Evolutionary conservation across 2,329 filamentous ascomycete species (phyloP).

Genomic region (Curvularia spicifera): DNA sequence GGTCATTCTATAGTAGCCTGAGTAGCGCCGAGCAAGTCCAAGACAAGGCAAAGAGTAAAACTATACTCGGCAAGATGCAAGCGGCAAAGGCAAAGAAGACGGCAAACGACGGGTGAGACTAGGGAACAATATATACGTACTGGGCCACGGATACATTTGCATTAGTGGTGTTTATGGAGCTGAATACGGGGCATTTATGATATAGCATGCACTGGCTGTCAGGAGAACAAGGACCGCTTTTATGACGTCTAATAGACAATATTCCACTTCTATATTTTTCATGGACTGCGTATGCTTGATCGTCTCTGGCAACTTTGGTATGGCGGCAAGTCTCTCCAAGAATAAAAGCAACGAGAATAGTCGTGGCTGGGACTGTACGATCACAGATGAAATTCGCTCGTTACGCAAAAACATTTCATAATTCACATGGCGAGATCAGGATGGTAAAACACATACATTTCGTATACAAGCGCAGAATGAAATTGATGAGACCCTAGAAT

Average conservation of each 20-base stretch:
- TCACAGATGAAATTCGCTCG: too few species aligned
- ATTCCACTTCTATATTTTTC: neutral
- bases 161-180: slow-evolving; percentile 1
- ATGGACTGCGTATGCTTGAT: neutral
- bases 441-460: slow-evolving; percentile 30
- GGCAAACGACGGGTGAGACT: slow-evolving; percentile 1
- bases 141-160: neutral
- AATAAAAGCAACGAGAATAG: too few species aligned
- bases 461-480: slow-evolving; percentile 42
- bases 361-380: too few species aligned
- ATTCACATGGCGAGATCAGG: neutral
- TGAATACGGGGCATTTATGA: neutral
- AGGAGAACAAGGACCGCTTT: neutral
- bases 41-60: slow-evolving; percentile 42
- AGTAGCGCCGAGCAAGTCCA: slow-evolving; percentile 68
- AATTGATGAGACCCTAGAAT: slow-evolving; percentile 45
- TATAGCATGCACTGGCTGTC: neutral
- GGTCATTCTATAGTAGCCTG: slow-evolving; percentile 83
- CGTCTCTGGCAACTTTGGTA: neutral
- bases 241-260: neutral
- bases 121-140: neutral
- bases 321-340: too few species aligned
- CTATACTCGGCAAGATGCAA: slow-evolving; percentile 41
- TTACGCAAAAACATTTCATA: neutral
- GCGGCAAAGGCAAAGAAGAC: slow-evolving; percentile 20